These are phyloP conservation scores for Drosera capensis DNA, from an alignment of 148 eudicot species.

Conservation along the genomic window DNA sequence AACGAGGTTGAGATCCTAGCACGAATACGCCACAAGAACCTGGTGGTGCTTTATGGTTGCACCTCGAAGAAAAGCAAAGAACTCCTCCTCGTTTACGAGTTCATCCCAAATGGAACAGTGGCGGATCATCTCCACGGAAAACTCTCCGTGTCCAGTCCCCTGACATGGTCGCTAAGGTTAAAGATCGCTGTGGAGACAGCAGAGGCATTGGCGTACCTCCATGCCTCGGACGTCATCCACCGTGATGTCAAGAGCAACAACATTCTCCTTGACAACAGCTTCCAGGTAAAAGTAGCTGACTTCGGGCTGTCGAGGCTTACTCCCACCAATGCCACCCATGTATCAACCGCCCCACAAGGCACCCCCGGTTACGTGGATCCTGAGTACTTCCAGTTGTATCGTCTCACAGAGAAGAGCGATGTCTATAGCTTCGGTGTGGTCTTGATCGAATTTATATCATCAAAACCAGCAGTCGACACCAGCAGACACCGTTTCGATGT, in stretches of 20 bases:
- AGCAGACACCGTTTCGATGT: constrained; percentile 23
- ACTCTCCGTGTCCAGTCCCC: constrained; percentile 7
- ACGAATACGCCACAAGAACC: constrained; percentile 41
- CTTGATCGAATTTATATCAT: constrained; percentile 26
- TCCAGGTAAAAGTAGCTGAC: constrained; percentile 26
- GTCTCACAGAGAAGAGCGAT: constrained; percentile 27
- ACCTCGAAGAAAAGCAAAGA: constrained; percentile 37
- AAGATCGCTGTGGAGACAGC: constrained; percentile 50
- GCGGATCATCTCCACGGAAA: constrained; percentile 65
- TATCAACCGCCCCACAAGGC: constrained; percentile 39
- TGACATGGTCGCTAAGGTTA: constrained; percentile 34
- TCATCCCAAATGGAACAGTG: constrained; percentile 55
- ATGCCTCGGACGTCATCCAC: constrained; percentile 43
- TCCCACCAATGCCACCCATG: constrained; percentile 22
- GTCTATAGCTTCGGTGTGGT: constrained; percentile 40
- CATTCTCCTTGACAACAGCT: constrained; percentile 36
- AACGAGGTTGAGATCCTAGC: constrained; percentile 58
- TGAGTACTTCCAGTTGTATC: constrained; percentile 27
- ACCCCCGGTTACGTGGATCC: constrained; percentile 41
- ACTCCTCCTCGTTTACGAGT: constrained; percentile 67
- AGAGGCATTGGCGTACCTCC: constrained; percentile 39
- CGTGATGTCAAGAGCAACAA: constrained; percentile 56
- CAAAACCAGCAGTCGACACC: constrained; percentile 24
- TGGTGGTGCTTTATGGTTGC: constrained; percentile 71
- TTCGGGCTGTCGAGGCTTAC: constrained; percentile 30